Base-by-base conservation (phyloP, 2,329 filamentous ascomycete species). In the Ilyonectria destructans region DNA sequence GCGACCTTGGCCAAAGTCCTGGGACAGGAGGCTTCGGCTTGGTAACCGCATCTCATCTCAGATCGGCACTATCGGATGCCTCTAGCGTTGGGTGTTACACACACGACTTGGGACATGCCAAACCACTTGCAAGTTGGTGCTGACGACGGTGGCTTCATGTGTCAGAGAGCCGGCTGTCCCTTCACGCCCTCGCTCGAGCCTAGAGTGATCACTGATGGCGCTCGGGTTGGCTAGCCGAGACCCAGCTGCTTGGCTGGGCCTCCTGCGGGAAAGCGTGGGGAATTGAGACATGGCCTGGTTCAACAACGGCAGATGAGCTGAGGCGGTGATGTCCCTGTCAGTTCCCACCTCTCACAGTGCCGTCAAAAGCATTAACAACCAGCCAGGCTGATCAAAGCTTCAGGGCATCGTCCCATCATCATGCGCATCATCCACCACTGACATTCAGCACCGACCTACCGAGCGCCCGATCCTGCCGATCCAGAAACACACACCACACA, bases 181-280 rank as follows among this genome's bases (percentile, higher is more conserved):
- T 9, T 33, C 37, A 59, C 21, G 49, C 49, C 43, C 45, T 48
- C 57, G 45, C 57, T 15, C 19, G 45, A 59, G 31, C 45, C 43
- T 59, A 31, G 57, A 33, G 49, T 45, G 35, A 61, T 33, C 19
- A 37, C 17, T n/a, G 49, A 55, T 29, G 26, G 37, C 17, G 26
- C 55, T 56, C 37, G 52, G 52, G 19, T 23, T 29, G 21, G 21
- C 61, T 33, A 62, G 46, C 63, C 63, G 63, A 62, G 63, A 66
- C 63, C 63, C 63, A 37, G 63, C 63, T 66, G 58, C 63, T 57
- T 62, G 63, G 63, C 63, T 66, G 63, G 48, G 58, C 48, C 57
- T 66, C 58, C 58, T 66, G 63, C 63, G 52, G 52, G 48, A 48
- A 58, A 62, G 63, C 63, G 63, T 66, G 63, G 63, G 63, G 63